phyloP scores from a whole-genome alignment of 2,329 filamentous ascomycete species.

The Cladosporium sp. region DNA sequence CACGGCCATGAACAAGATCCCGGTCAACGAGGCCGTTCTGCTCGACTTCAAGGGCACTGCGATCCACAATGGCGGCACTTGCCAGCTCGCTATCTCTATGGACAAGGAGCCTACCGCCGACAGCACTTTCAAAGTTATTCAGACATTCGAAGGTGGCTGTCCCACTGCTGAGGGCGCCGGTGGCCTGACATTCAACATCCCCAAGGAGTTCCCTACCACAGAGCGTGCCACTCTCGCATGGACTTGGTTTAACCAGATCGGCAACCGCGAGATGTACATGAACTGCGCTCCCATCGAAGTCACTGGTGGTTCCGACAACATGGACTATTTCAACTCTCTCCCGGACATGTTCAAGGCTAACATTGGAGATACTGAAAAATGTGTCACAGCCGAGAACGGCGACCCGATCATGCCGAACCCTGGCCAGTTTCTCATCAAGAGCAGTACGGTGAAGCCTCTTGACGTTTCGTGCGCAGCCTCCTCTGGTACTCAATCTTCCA shows the following conservation, averaged over 20 bases:
- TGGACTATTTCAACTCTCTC: constrained; percentile 60
- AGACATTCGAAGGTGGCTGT: constrained; percentile 84
- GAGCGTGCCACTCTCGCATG: constrained; percentile 73
- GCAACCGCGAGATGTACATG: constrained; percentile 92
- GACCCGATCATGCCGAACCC: constrained; percentile 65
- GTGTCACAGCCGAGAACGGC: constrained; percentile 45
- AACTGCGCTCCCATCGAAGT: constrained; percentile 80
- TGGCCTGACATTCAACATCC: constrained; percentile 64
- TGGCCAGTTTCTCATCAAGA: constrained; percentile 43
- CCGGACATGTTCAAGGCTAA: constrained; percentile 74
- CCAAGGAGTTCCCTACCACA: constrained; percentile 70
- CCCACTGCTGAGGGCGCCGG: constrained; percentile 62
- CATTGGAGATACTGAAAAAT: constrained; percentile 41
- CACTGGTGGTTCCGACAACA: constrained; percentile 46
- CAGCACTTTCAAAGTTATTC: constrained; percentile 82
- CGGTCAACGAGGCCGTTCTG: constrained; percentile 61
- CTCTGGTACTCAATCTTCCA: not conserved
- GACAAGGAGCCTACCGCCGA: constrained; percentile 68
- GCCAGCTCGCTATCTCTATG: constrained; percentile 79
- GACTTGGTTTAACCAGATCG: constrained; percentile 85
- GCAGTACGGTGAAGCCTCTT: not conserved
- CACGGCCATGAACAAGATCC: constrained; percentile 60
- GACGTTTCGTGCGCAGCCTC: not conserved
- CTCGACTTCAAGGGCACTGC: constrained; percentile 73
- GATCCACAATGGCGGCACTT: constrained; percentile 86